A percentile compares a stretch with the other conserved stretches of the same genome.
phyloP scores from a whole-genome alignment of 192 early-diverging fungal species.

The Coemansia furcata region DNA sequence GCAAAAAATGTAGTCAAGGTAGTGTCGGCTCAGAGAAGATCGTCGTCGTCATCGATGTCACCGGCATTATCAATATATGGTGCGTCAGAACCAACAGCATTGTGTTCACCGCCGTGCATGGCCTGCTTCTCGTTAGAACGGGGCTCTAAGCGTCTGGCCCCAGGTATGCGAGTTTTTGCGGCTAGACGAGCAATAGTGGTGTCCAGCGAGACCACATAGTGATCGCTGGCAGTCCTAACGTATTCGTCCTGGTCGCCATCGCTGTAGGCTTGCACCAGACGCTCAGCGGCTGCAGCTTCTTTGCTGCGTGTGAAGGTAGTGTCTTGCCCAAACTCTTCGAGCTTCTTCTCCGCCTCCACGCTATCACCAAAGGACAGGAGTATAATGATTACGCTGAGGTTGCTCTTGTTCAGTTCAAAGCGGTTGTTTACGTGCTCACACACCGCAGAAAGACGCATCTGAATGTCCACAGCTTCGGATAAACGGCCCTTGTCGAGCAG shows the following conservation, averaged over 20 bases:
- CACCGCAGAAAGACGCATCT: conserved; percentile 27
- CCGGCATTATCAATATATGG: neutral
- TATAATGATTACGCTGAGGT: conserved; percentile 29
- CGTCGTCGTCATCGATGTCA: conserved; percentile 29
- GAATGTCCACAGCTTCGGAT: conserved; percentile 27
- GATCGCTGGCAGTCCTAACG: conserved; percentile 12
- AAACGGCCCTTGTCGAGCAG: conserved; percentile 31
- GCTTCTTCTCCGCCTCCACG: conserved; percentile 41
- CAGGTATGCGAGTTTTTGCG: conserved; percentile 27
- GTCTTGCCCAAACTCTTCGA: conserved; percentile 36
- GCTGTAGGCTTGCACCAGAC: conserved; percentile 38
- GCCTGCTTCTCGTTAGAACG: neutral
- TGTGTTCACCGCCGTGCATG: neutral
- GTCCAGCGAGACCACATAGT: conserved; percentile 28
- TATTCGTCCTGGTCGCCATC: conserved; percentile 44
- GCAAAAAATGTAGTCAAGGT: neutral
- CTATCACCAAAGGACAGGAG: conserved; percentile 43
- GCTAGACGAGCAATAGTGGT: conserved; percentile 36
- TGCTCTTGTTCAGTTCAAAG: conserved; percentile 31
- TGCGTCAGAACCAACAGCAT: neutral
- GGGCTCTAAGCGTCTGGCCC: conserved; percentile 15
- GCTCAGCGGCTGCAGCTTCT: conserved; percentile 33
- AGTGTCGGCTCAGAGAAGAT: conserved; percentile 15
- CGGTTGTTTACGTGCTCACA: conserved; percentile 44
- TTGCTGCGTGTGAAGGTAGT: conserved; percentile 27